phyloP scores from a whole-genome alignment of 352 stramenopile species.

The Phytophthora citrophthora region DNA sequence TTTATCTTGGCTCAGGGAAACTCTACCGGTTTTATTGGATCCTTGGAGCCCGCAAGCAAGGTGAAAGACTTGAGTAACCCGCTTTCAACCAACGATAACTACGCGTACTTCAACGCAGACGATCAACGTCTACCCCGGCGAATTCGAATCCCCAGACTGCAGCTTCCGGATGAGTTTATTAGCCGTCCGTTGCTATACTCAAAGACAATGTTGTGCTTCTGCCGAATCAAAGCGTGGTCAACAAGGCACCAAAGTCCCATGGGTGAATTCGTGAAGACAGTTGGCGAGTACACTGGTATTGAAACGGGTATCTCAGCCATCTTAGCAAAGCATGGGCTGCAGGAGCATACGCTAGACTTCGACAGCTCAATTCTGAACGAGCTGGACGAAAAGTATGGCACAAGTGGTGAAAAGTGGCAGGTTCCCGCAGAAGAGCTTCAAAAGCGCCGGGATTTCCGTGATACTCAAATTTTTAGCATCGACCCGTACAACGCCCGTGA shows the following conservation, averaged over 20 bases:
- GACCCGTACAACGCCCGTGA: slow-evolving; percentile 97
- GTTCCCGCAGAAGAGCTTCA: slow-evolving; percentile 85
- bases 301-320: slow-evolving; percentile 92
- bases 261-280: slow-evolving; percentile 80
- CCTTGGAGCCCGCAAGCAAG: slow-evolving; percentile 61
- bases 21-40: slow-evolving; percentile 65
- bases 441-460: slow-evolving; percentile 91
- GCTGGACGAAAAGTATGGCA: slow-evolving; percentile 82
- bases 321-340: slow-evolving; percentile 91
- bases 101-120: slow-evolving; percentile 77
- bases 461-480: slow-evolving; percentile 96
- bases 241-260: slow-evolving; percentile 63
- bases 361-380: slow-evolving; percentile 64
- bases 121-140: slow-evolving; percentile 66
- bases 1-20: slow-evolving; percentile 71
- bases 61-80: slow-evolving; percentile 34
- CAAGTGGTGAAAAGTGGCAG: slow-evolving; percentile 71
- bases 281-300: slow-evolving; percentile 81
- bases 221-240: slow-evolving; percentile 70
- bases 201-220: slow-evolving; percentile 78
- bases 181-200: slow-evolving; percentile 61
- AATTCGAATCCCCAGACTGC: slow-evolving; percentile 74
- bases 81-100: slow-evolving; percentile 59
- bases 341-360: slow-evolving; percentile 79
- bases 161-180: slow-evolving; percentile 78